phyloP scores from a whole-genome alignment of 257 asterid species.

The Nicotiana sylvestris region DNA sequence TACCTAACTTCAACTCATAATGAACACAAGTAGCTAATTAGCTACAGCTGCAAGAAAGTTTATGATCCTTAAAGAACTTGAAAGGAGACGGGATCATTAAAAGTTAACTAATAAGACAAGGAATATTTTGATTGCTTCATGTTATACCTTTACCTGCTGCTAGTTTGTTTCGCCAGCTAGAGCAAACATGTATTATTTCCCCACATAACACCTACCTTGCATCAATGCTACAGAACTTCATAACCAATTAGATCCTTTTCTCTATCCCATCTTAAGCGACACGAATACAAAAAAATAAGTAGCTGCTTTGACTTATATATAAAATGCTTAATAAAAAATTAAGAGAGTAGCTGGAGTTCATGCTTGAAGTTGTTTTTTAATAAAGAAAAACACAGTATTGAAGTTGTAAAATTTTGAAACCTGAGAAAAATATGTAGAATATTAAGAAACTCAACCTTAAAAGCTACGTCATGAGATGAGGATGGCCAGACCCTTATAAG shows the following conservation, averaged over 20 bases:
- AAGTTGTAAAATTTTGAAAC: neutral
- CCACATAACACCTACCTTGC: neutral
- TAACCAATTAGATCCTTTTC: neutral
- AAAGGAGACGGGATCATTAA: neutral
- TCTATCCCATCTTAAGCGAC: neutral
- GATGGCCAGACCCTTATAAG: neutral
- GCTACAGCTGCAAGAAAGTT: neutral
- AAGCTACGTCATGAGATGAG: neutral
- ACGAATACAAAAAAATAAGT: neutral
- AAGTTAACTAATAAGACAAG: neutral
- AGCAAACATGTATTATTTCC: neutral
- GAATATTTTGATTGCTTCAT: neutral
- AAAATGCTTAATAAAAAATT: neutral
- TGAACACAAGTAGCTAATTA: constrained; percentile 4
- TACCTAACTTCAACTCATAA: neutral
- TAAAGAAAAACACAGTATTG: neutral
- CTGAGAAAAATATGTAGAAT: neutral
- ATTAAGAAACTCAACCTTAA: neutral
- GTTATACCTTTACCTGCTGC: neutral
- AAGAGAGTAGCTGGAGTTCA: neutral
- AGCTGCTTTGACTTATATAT: neutral
- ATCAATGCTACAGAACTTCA: neutral
- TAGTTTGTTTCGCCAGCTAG: neutral
- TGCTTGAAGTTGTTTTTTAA: neutral
- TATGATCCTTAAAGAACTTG: neutral